Base-by-base conservation (phyloP, 768 basidiomycete genomes). In the Lactarius indigo region DNA sequence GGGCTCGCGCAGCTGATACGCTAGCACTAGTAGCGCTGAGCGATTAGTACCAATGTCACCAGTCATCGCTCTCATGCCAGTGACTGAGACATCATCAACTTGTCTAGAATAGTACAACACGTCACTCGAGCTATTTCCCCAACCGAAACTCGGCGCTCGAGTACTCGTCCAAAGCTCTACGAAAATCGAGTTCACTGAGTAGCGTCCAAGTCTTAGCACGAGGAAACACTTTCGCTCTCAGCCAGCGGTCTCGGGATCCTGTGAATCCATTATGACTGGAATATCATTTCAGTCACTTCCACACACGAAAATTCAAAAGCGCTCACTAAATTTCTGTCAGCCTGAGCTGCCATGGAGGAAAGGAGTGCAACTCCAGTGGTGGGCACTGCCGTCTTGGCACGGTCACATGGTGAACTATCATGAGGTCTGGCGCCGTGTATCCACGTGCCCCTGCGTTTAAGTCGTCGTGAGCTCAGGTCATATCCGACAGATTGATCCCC, bases 281-380 rank as follows among this genome's bases (percentile, higher is more conserved):
- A 37, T 28, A n/a, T 42, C 26, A 31, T n/a, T 17, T 35, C 30
- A 57, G 54, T 10, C 63, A 56, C 23, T 13, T 41, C 58, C 31
- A 56, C 71, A 35, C 6, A n/a, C 30, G 2, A 37, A 7, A 18
- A 57, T 63, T 12, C 44, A 42, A 57, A 39, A 28, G 56, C 13
- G 77, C 89, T 76, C 73, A 92, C 92, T 87, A 82, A 67, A 94
- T 86, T 75, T 94, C 92, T 55, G 90, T 90, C 50, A 94, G 77
- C 63, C 87, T 80, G n/a, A 87, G 84, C 71, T 94, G 92, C 91
- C 92, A 94, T 18, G 92, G 92, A 20, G 92, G 92, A 71, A 89
- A 92, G 5, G 88, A 89, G 70, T 88, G 78, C 26, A 92, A 78
- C 74, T 92, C 90, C 59, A 88, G 75, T 1, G 89, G 85, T 28